Percentiles rank a stretch among this genome's conserved stretches.
Evolutionary conservation across 2,329 filamentous ascomycete genomes (phyloP).

Genomic region (Xylaria sp.): DNA sequence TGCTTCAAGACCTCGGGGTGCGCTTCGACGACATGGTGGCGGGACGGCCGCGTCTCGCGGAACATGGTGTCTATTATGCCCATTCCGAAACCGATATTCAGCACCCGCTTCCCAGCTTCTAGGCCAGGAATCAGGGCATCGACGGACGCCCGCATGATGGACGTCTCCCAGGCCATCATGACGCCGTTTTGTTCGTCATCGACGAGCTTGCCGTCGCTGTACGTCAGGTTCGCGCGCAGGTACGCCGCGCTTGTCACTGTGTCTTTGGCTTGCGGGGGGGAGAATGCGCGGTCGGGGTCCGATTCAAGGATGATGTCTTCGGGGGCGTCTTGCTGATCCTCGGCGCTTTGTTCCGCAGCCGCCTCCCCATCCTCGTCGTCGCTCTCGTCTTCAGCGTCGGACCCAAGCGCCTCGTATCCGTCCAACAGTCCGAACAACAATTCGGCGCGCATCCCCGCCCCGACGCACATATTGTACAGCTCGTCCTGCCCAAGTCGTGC

Average conservation of each 20-base stretch:
- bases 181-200: constrained; percentile 81
- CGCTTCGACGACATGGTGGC: constrained; percentile 86
- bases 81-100: constrained; percentile 92
- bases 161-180: constrained; percentile 93
- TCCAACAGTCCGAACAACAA: constrained; percentile 82
- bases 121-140: constrained; percentile 60
- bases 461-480: constrained; percentile 83
- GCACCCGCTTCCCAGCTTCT: constrained; percentile 65
- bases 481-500: constrained; percentile 68
- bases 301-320: constrained; percentile 36
- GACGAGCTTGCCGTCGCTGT: constrained; percentile 69
- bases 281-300: constrained; percentile 41
- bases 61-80: constrained; percentile 84
- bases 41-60: constrained; percentile 66
- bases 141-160: constrained; percentile 82
- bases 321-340: constrained; percentile 16
- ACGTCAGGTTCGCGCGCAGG: constrained; percentile 69
- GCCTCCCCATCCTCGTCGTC: constrained; percentile 48
- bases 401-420: constrained; percentile 75
- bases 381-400: constrained; percentile 50
- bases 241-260: constrained; percentile 69
- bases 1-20: constrained; percentile 77
- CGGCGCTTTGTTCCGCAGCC: constrained; percentile 30
- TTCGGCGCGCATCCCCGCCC: constrained; percentile 90
- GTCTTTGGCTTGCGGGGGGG: constrained; percentile 37